Conservation (phyloP, 1,284 basidiomycete genomes). For the Apiotrichum sp. region DNA sequence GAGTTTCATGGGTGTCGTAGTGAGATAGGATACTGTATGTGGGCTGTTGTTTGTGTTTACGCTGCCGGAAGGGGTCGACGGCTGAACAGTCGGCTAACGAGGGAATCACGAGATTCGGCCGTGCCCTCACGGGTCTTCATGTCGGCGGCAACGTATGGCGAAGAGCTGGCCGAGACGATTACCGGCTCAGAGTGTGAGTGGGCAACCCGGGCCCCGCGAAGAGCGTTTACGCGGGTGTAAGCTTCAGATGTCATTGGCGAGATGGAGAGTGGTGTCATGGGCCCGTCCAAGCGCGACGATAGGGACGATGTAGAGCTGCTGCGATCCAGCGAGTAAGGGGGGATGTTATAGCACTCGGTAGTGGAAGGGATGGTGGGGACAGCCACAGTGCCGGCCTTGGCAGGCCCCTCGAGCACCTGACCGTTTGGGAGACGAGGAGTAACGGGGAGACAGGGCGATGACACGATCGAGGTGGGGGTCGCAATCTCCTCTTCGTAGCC, state of each 20-base stretch:
- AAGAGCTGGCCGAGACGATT: neutral
- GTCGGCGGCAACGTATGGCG: constrained; percentile 1
- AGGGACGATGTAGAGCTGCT: constrained; percentile 45
- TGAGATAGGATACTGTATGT: neutral
- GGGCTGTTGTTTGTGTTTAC: neutral
- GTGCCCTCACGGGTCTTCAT: neutral
- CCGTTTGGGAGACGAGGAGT: constrained; percentile 26
- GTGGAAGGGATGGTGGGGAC: neutral
- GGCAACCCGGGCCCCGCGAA: too few relatives aligned
- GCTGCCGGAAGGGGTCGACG: constrained; percentile 2
- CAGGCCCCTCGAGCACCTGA: constrained; percentile 1
- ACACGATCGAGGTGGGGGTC: constrained; percentile 22
- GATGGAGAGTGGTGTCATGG: constrained; percentile 25
- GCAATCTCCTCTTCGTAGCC: constrained; percentile 20
- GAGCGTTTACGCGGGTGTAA: too few relatives aligned
- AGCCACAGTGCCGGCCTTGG: constrained; percentile 6
- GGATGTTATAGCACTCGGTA: neutral
- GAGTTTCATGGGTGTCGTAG: too few relatives aligned
- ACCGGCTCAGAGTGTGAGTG: too few relatives aligned
- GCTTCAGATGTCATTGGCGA: neutral
- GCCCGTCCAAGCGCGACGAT: constrained; percentile 33
- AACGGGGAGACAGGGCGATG: constrained; percentile 28
- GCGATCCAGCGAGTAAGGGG: constrained; percentile 44
- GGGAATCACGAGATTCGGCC: constrained; percentile 11
- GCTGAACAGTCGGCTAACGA: constrained; percentile 11